These are phyloP conservation scores for Cucurbita moschata DNA, from an alignment of 306 rosid species.

Conservation along the genomic window DNA sequence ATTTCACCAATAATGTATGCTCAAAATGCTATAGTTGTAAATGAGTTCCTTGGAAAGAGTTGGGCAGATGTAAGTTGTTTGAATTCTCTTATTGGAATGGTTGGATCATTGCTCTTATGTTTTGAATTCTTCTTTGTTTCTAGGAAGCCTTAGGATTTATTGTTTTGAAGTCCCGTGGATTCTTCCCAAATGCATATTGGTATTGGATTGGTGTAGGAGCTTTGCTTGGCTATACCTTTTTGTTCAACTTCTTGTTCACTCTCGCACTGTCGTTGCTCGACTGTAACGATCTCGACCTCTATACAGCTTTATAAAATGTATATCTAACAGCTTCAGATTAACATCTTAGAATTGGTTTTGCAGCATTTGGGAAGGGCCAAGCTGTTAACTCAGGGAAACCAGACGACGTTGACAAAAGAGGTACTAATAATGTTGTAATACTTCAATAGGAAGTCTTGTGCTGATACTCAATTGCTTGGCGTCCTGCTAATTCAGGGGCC, in stretches of 20 bases:
- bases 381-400: slow-evolving; percentile 22
- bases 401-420: slow-evolving; percentile 6
- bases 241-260: slow-evolving; percentile 32
- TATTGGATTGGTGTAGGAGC: slow-evolving; percentile 62
- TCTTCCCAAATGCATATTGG: slow-evolving; percentile 43
- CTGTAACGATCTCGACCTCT: slow-evolving; percentile 22
- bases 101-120: background rate
- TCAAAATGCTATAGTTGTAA: slow-evolving; percentile 49
- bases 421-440: background rate
- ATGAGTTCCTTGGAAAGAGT: slow-evolving; percentile 51
- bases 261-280: slow-evolving; percentile 36
- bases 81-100: background rate
- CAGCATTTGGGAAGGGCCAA: slow-evolving; percentile 37
- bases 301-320: background rate
- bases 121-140: background rate
- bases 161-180: slow-evolving; percentile 37
- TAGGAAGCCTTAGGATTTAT: slow-evolving; percentile 26
- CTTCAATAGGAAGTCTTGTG: too few species aligned
- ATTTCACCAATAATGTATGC: slow-evolving; percentile 53
- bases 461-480: too few species aligned
- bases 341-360: background rate
- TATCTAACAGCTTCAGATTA: background rate
- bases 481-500: too few species aligned
- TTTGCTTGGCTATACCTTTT: slow-evolving; percentile 29
- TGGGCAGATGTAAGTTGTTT: slow-evolving; percentile 41